A percentile compares a stretch with the other conserved stretches of the same genome.
Evolutionary conservation across 2,329 filamentous ascomycete species (phyloP).

Genomic region (Torrubiella hemipterigena): DNA sequence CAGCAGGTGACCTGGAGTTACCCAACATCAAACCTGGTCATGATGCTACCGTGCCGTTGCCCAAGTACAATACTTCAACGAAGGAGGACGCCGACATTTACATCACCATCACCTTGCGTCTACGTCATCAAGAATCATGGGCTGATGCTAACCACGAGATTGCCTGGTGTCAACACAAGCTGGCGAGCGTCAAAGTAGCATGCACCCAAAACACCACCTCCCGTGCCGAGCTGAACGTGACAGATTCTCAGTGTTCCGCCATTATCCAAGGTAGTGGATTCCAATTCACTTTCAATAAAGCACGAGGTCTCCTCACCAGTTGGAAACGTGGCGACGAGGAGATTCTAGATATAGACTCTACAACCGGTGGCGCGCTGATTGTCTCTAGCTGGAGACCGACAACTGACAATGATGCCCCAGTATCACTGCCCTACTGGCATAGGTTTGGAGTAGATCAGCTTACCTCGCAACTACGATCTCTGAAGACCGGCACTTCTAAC

Average conservation of each 20-base stretch:
- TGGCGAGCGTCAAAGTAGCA: no score
- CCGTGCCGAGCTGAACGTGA: constrained; percentile 2
- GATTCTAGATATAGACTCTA: constrained; percentile 23
- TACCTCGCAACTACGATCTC: constrained; percentile 31
- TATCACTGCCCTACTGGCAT: constrained; percentile 45
- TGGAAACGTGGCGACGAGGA: constrained; percentile 24
- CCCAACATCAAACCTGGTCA: constrained; percentile 27
- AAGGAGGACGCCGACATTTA: constrained; percentile 26
- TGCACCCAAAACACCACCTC: no score
- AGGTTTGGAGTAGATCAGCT: constrained; percentile 35
- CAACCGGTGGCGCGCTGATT: constrained; percentile 21
- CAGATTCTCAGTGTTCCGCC: constrained; percentile 8
- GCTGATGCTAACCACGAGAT: constrained; percentile 39
- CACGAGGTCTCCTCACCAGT: constrained; percentile 27
- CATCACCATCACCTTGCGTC: constrained; percentile 31
- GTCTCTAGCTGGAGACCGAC: constrained; percentile 50
- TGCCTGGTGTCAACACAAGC: constrained; percentile 38
- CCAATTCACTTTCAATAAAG: constrained; percentile 30
- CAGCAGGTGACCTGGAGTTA: constrained; percentile 24
- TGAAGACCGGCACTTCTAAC: constrained; percentile 23
- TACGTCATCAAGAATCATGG: constrained; percentile 34
- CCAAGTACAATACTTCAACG: constrained; percentile 13
- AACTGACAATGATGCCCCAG: constrained; percentile 51
- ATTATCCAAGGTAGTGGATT: constrained; percentile 20
- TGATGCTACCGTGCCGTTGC: constrained; percentile 20